These are phyloP conservation scores for Penicillium thymicola DNA, from an alignment of 2,329 filamentous ascomycete genomes.

Conservation along the genomic window DNA sequence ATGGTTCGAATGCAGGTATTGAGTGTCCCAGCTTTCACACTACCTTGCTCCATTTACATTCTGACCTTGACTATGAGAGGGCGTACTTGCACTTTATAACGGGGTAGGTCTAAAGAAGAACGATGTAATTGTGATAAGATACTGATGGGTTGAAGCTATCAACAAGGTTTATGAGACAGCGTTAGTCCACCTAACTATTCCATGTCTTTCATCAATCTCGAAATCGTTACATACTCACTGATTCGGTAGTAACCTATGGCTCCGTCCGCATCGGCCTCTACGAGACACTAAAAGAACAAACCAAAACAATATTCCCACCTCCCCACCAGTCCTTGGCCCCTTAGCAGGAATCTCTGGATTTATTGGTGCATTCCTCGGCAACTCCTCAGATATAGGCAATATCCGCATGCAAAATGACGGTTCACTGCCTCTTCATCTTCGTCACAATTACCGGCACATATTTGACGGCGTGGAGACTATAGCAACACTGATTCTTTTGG, in stretches of 20 bases:
- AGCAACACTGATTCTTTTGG: conserved; percentile 79
- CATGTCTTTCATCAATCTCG: not conserved
- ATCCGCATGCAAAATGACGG: conserved; percentile 28
- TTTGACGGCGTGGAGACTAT: conserved; percentile 55
- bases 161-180: conserved; percentile 23
- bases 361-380: conserved; percentile 23
- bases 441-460: conserved; percentile 22
- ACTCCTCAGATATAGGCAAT: conserved; percentile 25
- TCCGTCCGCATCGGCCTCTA: conserved; percentile 26
- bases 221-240: not conserved
- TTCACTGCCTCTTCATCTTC: conserved; percentile 16
- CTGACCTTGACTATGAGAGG: too few species aligned
- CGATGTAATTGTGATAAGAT: not conserved
- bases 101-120: conserved; percentile 12
- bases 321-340: conserved; percentile 11
- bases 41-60: too few species aligned
- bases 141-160: conserved; percentile 15
- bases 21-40: too few species aligned
- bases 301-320: conserved; percentile 9
- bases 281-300: conserved; percentile 20
- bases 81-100: conserved; percentile 17
- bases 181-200: not conserved
- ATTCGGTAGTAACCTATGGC: conserved; percentile 24
- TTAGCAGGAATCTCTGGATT: conserved; percentile 21
- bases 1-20: too few species aligned